phyloP scores from a whole-genome alignment of 176 grass and related monocot species.

The Eleusine coracana region DNA sequence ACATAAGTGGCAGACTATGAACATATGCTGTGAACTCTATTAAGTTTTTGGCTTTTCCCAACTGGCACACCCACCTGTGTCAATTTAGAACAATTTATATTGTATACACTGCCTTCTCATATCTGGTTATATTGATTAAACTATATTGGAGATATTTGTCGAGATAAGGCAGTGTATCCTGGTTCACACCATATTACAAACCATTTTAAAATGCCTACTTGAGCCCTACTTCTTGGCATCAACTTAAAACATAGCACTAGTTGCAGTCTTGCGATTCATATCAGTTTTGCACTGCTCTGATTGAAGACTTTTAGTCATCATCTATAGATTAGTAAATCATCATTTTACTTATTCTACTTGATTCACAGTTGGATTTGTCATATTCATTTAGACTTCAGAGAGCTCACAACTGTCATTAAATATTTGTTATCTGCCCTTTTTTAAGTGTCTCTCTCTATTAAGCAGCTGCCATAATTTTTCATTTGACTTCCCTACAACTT shows the following conservation, averaged over 20 bases:
- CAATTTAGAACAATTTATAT: neutral
- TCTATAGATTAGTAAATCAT: neutral
- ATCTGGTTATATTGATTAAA: neutral
- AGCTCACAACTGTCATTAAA: neutral
- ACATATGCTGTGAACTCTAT: neutral
- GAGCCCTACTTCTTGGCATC: conserved; percentile 1
- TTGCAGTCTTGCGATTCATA: neutral
- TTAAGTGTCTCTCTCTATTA: neutral
- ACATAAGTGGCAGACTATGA: neutral
- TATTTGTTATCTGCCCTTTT: too few relatives aligned
- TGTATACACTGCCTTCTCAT: neutral
- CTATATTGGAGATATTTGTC: neutral
- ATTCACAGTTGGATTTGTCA: neutral
- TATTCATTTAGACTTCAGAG: conserved; percentile 6
- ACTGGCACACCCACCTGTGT: neutral
- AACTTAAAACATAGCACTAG: neutral
- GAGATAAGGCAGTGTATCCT: neutral
- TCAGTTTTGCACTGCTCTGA: neutral
- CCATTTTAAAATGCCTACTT: neutral
- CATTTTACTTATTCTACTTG: neutral
- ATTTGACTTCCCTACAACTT: neutral
- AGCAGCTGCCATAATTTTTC: conserved; percentile 3
- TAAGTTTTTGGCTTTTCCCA: neutral
- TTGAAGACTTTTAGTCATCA: neutral
- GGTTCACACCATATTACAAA: neutral